phyloP scores from a whole-genome alignment of 1,139 yeast species.

The Saccharomyces hybrid region DNA sequence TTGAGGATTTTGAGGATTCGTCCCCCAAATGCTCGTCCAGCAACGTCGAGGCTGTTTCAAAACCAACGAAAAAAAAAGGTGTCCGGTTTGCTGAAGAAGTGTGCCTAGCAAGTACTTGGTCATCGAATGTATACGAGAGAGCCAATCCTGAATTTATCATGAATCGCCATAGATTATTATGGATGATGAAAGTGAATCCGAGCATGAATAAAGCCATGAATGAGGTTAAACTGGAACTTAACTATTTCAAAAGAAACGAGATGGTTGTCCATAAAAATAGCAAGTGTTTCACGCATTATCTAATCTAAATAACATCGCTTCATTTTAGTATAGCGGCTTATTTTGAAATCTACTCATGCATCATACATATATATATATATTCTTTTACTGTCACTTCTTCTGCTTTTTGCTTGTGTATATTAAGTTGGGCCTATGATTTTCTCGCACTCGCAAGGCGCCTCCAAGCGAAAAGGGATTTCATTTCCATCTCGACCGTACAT shows the following conservation, averaged over 20 bases:
- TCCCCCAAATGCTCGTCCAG: background rate
- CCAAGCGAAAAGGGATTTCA: background rate
- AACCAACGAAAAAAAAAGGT: background rate
- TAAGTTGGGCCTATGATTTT: background rate
- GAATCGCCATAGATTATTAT: conserved; percentile 8
- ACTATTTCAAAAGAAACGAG: conserved; percentile 26
- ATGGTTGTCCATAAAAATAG: conserved; percentile 30
- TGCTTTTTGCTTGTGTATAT: background rate
- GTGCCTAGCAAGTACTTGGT: conserved; percentile 18
- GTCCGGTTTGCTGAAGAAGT: conserved; percentile 16
- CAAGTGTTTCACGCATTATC: conserved; percentile 22
- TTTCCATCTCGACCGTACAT: background rate
- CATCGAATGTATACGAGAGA: conserved; percentile 23
- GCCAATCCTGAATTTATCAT: conserved; percentile 19
- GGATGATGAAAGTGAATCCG: conserved; percentile 2
- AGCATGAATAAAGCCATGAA: conserved; percentile 3
- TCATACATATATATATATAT: background rate
- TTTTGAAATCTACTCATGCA: background rate
- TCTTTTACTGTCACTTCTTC: background rate
- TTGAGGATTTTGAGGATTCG: background rate
- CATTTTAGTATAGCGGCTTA: too few species aligned
- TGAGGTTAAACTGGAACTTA: conserved; percentile 25
- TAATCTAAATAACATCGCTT: background rate
- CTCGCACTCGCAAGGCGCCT: background rate
- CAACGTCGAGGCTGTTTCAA: background rate